A percentile compares a stretch with the other conserved stretches of the same genome.
These are phyloP conservation scores for Aspergillus ochraceus DNA, from an alignment of 2,329 filamentous ascomycete genomes.

Conservation along the genomic window DNA sequence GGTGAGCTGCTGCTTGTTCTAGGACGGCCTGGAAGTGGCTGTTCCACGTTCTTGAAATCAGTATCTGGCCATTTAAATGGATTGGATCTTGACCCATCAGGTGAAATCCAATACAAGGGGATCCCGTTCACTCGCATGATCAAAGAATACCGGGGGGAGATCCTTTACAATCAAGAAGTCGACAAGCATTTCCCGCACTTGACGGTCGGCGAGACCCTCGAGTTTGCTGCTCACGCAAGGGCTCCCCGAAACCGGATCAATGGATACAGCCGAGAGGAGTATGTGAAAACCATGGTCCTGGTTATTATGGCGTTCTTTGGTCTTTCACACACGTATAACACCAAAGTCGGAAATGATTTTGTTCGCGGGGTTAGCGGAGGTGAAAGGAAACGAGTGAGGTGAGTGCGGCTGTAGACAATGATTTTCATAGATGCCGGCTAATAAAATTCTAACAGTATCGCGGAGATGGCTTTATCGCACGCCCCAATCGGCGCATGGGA, in stretches of 20 bases:
- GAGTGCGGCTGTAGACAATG: neutral
- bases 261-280: constrained; percentile 42
- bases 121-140: constrained; percentile 57
- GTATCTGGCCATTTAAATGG: constrained; percentile 79
- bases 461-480: constrained; percentile 52
- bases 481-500: constrained; percentile 32
- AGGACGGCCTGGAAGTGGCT: constrained; percentile 46
- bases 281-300: constrained; percentile 47
- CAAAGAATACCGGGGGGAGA: constrained; percentile 74
- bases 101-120: constrained; percentile 22
- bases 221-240: constrained; percentile 70
- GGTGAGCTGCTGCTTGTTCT: constrained; percentile 56
- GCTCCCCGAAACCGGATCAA: constrained; percentile 46
- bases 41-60: constrained; percentile 82
- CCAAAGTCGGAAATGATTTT: constrained; percentile 55
- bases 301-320: constrained; percentile 48
- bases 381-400: constrained; percentile 57
- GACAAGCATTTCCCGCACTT: constrained; percentile 81
- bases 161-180: constrained; percentile 82
- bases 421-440: neutral
- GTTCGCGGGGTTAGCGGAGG: constrained; percentile 63
- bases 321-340: constrained; percentile 52
- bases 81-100: neutral
- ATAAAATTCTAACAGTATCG: constrained; percentile 49
- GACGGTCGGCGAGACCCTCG: constrained; percentile 75